Base-by-base conservation (phyloP, 352 stramenopile species). In the Phytophthora pistaciae region DNA sequence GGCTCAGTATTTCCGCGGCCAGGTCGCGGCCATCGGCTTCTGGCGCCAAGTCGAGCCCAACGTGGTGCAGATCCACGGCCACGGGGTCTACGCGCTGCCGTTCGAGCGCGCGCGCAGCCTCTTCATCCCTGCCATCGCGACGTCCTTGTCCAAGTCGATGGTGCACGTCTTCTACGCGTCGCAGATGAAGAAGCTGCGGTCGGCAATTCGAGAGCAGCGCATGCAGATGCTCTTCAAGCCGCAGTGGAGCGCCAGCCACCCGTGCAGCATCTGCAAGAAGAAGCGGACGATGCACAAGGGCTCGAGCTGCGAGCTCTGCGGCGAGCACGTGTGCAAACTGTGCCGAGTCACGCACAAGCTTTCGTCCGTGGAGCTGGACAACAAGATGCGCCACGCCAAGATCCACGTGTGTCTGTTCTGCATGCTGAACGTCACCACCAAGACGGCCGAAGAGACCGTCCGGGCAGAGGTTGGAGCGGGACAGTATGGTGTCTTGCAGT, bases 121-220 rank as follows among this genome's bases (percentile, higher is more conserved):
- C 48, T 75, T 75, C 29, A 63, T 75, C 29, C 68, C 68, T 46
- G 68, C 49, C 3, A 62, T 75, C n/a, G 56, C 56, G 40, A 71
- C 61, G 9, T 71, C 68, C 46, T 50, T 75, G 48, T 71, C 61
- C 23, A 75, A 75, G 56, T 71, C 68, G 23, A 66, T 75, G 55
- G 52, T 75, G 16, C 68, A 75, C 50, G 56, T 75, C 54, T 75
- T 75, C 68, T 70, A 75, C 42, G 61, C 68, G 49, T 66, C 68
- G 0, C 42, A 69, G 29, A 71, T 75, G 62, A 75, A 75, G 68
- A 70, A 70, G 29, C 11, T 71, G 14, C 56, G 61, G 13, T 71
- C 48, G n/a, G 68, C 68, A 6, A 63, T 75, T 55, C 46, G 55
- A 8, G 61, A 75, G 21, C 68, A 66, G 29, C 38, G 56, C 31